phyloP scores from a whole-genome alignment of 78 protist species.

The Dictyostelium brefeldianum region DNA sequence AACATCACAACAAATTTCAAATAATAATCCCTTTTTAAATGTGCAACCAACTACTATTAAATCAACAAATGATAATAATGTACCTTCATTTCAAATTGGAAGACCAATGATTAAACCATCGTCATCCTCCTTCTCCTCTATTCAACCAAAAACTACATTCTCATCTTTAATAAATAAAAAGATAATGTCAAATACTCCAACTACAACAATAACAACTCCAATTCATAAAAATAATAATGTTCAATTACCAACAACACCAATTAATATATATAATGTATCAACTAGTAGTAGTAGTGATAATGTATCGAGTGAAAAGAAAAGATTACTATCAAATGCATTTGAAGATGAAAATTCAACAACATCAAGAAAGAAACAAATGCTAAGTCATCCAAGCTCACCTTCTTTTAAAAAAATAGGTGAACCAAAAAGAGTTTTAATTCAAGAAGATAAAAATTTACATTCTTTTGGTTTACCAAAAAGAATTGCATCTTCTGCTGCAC shows the following conservation, averaged over 20 bases:
- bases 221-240: not conserved
- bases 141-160: too few relatives aligned
- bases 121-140: not conserved
- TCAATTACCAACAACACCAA: not conserved
- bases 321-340: not conserved
- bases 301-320: slow-evolving; percentile 6
- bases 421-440: not conserved
- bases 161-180: too few relatives aligned
- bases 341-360: not conserved
- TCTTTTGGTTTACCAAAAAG: slow-evolving; percentile 10
- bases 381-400: slow-evolving; percentile 21
- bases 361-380: slow-evolving; percentile 32
- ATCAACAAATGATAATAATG: not conserved
- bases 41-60: not conserved
- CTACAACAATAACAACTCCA: not conserved
- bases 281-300: not conserved
- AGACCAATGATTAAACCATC: not conserved
- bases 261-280: too few relatives aligned
- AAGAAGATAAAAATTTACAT: slow-evolving; percentile 12
- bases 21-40: not conserved
- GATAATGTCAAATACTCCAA: not conserved
- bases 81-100: not conserved
- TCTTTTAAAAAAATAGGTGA: not conserved
- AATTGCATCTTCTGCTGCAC: not conserved
- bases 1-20: not conserved